Percentiles rank a stretch among this genome's conserved stretches.
phyloP scores from a whole-genome alignment of 805 yeast species.

The Torulaspora maleeae region DNA sequence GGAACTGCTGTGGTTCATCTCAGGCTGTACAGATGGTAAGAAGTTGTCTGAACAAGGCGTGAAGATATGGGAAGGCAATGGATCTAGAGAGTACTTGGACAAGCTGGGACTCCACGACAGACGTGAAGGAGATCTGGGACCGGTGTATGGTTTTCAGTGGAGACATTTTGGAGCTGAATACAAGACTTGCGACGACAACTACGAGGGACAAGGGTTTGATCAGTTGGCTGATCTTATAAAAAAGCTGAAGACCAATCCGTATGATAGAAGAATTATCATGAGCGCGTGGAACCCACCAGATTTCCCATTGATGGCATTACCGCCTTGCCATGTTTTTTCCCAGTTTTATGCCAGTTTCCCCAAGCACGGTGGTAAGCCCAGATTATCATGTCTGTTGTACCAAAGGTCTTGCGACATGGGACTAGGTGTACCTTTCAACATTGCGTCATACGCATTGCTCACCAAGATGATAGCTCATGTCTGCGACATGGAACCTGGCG shows the following conservation, averaged over 20 bases:
- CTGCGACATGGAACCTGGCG: conserved; percentile 94
- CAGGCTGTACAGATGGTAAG: conserved; percentile 86
- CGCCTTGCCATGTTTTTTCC: conserved; percentile 96
- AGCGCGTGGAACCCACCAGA: conserved; percentile 99
- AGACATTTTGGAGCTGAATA: conserved; percentile 97
- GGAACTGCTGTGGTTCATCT: conserved; percentile 89
- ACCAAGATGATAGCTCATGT: conserved; percentile 94
- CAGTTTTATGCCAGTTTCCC: conserved; percentile 93
- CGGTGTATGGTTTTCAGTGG: conserved; percentile 99
- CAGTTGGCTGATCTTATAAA: conserved; percentile 78
- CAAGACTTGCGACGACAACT: conserved; percentile 79
- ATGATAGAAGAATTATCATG: conserved; percentile 88
- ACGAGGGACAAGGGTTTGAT: conserved; percentile 83
- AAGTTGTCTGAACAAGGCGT: conserved; percentile 75
- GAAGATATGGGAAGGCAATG: conserved; percentile 99
- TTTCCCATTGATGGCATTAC: conserved; percentile 88
- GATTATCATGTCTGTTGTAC: conserved; percentile 80
- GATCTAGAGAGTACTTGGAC: conserved; percentile 86
- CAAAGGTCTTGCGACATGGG: conserved; percentile 99
- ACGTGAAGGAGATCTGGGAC: conserved; percentile 93
- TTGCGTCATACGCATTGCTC: conserved; percentile 90
- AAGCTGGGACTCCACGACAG: conserved; percentile 72
- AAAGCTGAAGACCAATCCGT: conserved; percentile 81
- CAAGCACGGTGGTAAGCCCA: conserved; percentile 48
- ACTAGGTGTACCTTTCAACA: conserved; percentile 97